Percentiles rank a stretch among this genome's conserved stretches.
Evolutionary conservation across 495 filamentous ascomycete species (phyloP).

Genomic region (Hypoxylon perforatum): DNA sequence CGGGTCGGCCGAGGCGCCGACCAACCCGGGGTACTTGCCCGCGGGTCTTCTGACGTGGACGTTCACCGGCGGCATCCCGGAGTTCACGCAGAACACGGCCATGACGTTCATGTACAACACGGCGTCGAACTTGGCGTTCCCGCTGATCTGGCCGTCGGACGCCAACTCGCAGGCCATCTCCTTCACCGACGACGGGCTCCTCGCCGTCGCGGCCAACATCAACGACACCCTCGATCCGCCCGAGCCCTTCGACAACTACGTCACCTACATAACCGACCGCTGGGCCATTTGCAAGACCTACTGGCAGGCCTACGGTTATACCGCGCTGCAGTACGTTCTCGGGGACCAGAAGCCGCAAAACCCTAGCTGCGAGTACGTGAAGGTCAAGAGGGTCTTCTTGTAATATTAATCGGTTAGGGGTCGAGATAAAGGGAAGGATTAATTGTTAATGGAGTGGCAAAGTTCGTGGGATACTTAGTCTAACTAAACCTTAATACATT

Average conservation of each 20-base stretch:
- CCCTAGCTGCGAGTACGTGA: conserved; percentile 32
- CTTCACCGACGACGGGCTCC: conserved; percentile 20
- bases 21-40: conserved; percentile 14
- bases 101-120: conserved; percentile 33
- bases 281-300: conserved; percentile 38
- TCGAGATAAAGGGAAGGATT: neutral
- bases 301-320: conserved; percentile 36
- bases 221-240: conserved; percentile 33
- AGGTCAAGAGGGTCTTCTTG: conserved; percentile 30
- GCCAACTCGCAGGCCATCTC: conserved; percentile 18
- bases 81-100: conserved; percentile 27
- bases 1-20: conserved; percentile 15
- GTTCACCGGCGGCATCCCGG: conserved; percentile 22
- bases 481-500: neutral
- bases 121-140: conserved; percentile 39
- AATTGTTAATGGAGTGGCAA: neutral
- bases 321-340: conserved; percentile 31
- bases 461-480: neutral
- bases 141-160: conserved; percentile 25
- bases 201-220: conserved; percentile 23
- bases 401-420: neutral
- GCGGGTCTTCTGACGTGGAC: conserved; percentile 34
- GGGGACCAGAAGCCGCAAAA: conserved; percentile 34
- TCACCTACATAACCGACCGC: conserved; percentile 27
- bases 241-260: conserved; percentile 24